Evolutionary conservation across 164 flowering plant species (phyloP).

Genomic region (Umbilicus rupestris): DNA sequence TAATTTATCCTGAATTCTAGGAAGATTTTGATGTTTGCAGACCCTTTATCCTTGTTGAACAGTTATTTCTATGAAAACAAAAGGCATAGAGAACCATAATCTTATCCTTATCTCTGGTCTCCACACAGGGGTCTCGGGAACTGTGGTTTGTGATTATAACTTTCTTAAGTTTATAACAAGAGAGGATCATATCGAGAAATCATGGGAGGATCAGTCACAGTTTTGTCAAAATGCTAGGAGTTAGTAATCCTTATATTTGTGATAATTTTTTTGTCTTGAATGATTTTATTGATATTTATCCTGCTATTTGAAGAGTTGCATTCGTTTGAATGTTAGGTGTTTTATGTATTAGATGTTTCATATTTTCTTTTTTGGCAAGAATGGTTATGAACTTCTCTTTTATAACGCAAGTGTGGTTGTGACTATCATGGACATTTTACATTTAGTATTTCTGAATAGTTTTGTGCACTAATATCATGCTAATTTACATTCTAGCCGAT

Average conservation of each 20-base stretch:
- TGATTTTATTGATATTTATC: not conserved
- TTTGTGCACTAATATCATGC: not conserved
- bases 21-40: too few species aligned
- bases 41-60: not conserved
- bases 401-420: not conserved
- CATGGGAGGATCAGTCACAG: too few species aligned
- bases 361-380: not conserved
- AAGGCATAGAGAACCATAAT: not conserved
- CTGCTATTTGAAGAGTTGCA: not conserved
- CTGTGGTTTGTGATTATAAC: not conserved
- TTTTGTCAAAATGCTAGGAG: too few species aligned
- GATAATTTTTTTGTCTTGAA: not conserved
- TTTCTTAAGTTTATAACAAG: not conserved
- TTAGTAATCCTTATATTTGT: too few species aligned
- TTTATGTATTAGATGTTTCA: not conserved
- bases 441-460: not conserved
- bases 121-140: too few species aligned
- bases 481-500: not conserved
- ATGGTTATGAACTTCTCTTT: not conserved
- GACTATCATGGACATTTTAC: too few species aligned
- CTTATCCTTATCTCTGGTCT: not conserved
- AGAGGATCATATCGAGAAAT: not conserved
- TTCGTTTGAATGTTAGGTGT: not conserved
- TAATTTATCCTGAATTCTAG: too few species aligned
- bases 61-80: not conserved